Conservation (phyloP, 2,329 filamentous ascomycete genomes). For the Fusarium sororula region DNA sequence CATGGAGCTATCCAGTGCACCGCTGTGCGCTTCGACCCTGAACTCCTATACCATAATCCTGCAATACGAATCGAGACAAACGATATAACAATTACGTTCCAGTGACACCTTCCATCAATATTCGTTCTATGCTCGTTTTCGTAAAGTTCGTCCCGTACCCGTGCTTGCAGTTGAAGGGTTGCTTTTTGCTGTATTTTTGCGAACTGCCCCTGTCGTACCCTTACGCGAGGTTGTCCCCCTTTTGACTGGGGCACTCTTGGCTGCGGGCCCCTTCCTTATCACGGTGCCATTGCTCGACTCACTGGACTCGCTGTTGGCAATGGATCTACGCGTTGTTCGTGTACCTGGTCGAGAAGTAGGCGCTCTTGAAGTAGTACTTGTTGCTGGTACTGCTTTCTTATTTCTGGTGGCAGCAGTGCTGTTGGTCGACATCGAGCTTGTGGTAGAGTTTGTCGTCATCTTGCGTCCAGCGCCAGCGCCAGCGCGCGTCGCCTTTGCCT, state of each 20-base stretch:
- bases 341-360: slow-evolving; percentile 52
- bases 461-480: slow-evolving; percentile 57
- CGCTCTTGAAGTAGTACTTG: slow-evolving; percentile 49
- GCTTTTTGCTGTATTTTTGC: slow-evolving; percentile 46
- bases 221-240: slow-evolving; percentile 65
- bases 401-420: slow-evolving; percentile 47
- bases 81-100: not conserved
- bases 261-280: slow-evolving; percentile 61
- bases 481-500: slow-evolving; percentile 65
- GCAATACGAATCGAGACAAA: slow-evolving; percentile 10
- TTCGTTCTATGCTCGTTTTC: slow-evolving; percentile 58
- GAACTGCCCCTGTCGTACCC: slow-evolving; percentile 60
- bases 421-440: slow-evolving; percentile 53
- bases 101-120: slow-evolving; percentile 7
- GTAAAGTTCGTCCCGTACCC: slow-evolving; percentile 62
- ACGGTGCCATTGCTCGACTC: slow-evolving; percentile 72
- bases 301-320: slow-evolving; percentile 70
- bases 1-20: slow-evolving; percentile 23
- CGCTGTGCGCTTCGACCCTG: slow-evolving; percentile 4
- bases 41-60: slow-evolving; percentile 34
- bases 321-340: slow-evolving; percentile 62
- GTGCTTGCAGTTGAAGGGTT: slow-evolving; percentile 50
- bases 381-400: slow-evolving; percentile 47
- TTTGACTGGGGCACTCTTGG: slow-evolving; percentile 54
- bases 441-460: slow-evolving; percentile 55